Evolutionary conservation across 805 yeast genomes (phyloP), one percentile per base, ranked within the genome.

Genomic region (Metschnikowia gelsemii): DNA sequence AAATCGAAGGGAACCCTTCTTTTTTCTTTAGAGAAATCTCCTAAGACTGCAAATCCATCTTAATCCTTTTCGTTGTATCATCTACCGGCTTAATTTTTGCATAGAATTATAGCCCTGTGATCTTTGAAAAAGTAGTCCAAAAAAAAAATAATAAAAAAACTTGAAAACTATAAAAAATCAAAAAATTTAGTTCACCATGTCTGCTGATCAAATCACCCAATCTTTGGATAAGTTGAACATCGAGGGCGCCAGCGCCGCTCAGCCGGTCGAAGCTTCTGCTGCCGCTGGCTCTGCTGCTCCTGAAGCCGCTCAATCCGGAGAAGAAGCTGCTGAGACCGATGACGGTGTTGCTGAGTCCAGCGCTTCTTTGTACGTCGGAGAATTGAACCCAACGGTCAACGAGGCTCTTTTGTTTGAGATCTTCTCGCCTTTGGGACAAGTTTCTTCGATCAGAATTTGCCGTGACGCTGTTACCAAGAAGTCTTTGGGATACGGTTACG

Each of bases 401-500:
- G 99, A 93, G 78, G 96, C 98, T 48, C 77, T 84, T 58, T 80
- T 93, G 63, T 93, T 86, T 65, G 99, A 93, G 76, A 76, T 90
- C 59, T 93, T 93, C 76, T 86, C 95, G 52, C 89, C 87, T 62
- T 78, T 91, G 58, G 99, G 98, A 56, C 89, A 87, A 61, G 98
- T 93, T 47, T 80, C 96, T 23, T 87, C 96, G 50, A 90, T 93
- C 68, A 90, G 98, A 76, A 96, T 93, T 52, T 93, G 99, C 77
- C 91, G 99, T 75, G 98, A 93, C 65, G 95, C 97, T 56, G 84
- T 93, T 58, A 82, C 97, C 67, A 87, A 91, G 76, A 89, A 88
- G 64, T 91, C 98, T 49, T 81, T 93, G 57, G 98, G 99, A 64
- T 93, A 93, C 70, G 99, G 96, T 60, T 93, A 93, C 74, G 96